Percentiles rank a stretch among this genome's conserved stretches.
These are phyloP conservation scores for Cicer pinnatifidum DNA, from an alignment of 306 rosid species.

Conservation along the genomic window DNA sequence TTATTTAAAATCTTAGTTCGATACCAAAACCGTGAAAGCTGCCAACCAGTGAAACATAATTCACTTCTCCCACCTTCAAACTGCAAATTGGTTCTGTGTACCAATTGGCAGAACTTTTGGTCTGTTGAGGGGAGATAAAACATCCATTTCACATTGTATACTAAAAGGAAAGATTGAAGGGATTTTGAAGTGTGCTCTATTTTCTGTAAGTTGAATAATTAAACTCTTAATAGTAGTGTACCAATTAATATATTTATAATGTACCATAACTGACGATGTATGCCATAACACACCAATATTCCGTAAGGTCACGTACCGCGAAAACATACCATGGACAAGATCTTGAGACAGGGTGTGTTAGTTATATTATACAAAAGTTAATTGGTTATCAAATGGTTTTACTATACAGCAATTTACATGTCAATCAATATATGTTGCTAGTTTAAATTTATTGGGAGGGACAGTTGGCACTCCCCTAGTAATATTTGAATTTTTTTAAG, in stretches of 20 bases:
- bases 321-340: neutral
- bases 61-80: neutral
- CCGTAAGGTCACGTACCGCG: neutral
- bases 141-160: no score
- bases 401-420: neutral
- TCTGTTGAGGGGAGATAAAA: no score
- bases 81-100: neutral
- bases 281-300: neutral
- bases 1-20: conserved; percentile 1
- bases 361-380: neutral
- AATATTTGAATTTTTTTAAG: no score
- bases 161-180: no score
- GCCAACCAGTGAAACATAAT: neutral
- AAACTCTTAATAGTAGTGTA: neutral
- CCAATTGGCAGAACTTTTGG: neutral
- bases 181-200: neutral
- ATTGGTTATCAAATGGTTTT: neutral
- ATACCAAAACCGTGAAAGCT: conserved; percentile 8
- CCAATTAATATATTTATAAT: neutral
- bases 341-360: neutral
- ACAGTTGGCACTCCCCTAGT: no score
- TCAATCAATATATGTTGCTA: neutral
- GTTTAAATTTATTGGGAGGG: neutral
- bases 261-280: neutral
- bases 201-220: neutral